A percentile compares a stretch with the other conserved stretches of the same genome.
Evolutionary conservation across 495 filamentous ascomycete species (phyloP).

Genomic region (Daldinia caldariorum): DNA sequence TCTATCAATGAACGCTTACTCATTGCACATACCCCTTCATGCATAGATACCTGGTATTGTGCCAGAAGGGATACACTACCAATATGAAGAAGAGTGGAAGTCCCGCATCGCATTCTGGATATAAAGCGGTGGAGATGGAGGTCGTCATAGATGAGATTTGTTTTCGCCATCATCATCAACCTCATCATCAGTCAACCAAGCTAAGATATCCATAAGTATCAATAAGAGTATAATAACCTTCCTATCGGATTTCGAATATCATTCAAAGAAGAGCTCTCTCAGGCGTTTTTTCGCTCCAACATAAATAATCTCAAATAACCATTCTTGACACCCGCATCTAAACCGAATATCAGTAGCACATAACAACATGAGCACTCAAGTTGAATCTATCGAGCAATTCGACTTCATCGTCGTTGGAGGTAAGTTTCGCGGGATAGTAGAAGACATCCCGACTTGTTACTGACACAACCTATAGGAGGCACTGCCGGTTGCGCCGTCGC

Average conservation of each 20-base stretch:
- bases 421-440: background rate
- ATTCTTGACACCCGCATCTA: background rate
- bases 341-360: background rate
- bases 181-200: conserved; percentile 11
- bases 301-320: background rate
- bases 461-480: conserved; percentile 54
- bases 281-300: conserved; percentile 1
- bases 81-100: conserved; percentile 20
- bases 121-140: conserved; percentile 26
- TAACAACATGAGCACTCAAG: conserved; percentile 31
- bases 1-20: conserved; percentile 32
- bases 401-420: conserved; percentile 42
- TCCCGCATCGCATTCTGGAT: conserved; percentile 21
- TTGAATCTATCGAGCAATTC: conserved; percentile 34
- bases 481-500: conserved; percentile 69
- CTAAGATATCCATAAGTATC: background rate
- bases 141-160: conserved; percentile 12
- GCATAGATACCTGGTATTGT: conserved; percentile 6
- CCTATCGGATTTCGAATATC: background rate
- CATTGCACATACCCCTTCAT: conserved; percentile 22
- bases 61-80: conserved; percentile 12
- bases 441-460: background rate
- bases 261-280: background rate
- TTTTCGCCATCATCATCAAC: conserved; percentile 1
- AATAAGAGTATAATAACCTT: background rate